Evolutionary conservation across 345 rosid genomes (phyloP).

Genomic region (Noccaea bulbosa): DNA sequence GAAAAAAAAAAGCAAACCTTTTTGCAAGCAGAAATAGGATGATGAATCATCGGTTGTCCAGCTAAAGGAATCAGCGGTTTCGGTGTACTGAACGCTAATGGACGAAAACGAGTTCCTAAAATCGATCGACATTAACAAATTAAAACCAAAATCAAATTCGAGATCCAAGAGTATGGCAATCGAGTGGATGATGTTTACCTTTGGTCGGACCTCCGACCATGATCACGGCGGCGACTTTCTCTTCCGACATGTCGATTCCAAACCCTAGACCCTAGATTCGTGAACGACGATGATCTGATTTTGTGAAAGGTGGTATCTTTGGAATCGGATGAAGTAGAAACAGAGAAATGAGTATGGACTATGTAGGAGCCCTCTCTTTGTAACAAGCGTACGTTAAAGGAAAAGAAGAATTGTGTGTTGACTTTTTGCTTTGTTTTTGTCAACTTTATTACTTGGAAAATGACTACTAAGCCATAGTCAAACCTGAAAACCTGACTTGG

Average conservation of each 20-base stretch:
- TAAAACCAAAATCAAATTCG: constrained; percentile 8
- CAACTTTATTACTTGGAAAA: background rate
- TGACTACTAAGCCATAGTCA: background rate
- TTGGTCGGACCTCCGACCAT: constrained; percentile 94
- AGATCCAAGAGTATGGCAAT: constrained; percentile 16
- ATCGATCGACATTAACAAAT: constrained; percentile 15
- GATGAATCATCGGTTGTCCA: constrained; percentile 91
- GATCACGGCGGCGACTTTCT: constrained; percentile 80
- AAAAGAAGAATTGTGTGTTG: background rate
- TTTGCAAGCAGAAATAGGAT: constrained; percentile 89
- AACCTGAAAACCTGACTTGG: no score
- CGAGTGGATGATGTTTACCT: constrained; percentile 47
- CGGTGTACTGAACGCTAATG: constrained; percentile 76
- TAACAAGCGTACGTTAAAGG: background rate
- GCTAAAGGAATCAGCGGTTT: constrained; percentile 84
- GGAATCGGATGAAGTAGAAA: constrained; percentile 3
- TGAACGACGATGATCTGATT: background rate
- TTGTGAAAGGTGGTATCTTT: constrained; percentile 23
- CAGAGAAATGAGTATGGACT: constrained; percentile 11
- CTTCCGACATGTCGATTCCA: constrained; percentile 53
- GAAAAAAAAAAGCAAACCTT: constrained; percentile 50
- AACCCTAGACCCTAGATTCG: constrained; percentile 18
- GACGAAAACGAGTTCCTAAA: constrained; percentile 80
- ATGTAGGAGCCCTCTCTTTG: background rate
- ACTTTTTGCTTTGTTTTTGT: background rate